phyloP scores from a whole-genome alignment of 768 basidiomycete genomes.

The Boletus speciosus region DNA sequence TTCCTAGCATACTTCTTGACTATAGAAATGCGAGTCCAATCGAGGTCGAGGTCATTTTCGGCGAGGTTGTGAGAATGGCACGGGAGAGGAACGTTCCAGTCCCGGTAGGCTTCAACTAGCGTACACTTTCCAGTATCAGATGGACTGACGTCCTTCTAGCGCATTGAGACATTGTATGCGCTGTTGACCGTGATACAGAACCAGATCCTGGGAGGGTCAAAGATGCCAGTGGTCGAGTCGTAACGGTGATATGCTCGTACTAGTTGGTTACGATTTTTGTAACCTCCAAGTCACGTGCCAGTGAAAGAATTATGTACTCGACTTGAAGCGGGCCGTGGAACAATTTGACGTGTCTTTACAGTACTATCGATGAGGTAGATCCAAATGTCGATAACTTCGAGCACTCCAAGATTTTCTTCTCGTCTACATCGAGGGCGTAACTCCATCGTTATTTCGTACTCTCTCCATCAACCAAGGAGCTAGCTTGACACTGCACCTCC shows the following conservation, averaged over 20 bases:
- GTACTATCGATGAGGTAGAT: not conserved
- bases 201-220: constrained; percentile 45
- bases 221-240: not conserved
- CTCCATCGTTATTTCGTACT: not conserved
- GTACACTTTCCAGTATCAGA: not conserved
- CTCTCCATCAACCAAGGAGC: not conserved
- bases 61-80: constrained; percentile 40
- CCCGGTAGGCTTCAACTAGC: constrained; percentile 5
- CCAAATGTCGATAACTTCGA: not conserved
- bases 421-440: not conserved
- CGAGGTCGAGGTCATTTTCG: constrained; percentile 65
- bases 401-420: not conserved
- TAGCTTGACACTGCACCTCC: not conserved
- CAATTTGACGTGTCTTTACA: not conserved
- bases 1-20: constrained; percentile 64
- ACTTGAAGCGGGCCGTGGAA: not conserved
- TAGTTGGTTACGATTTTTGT: not conserved
- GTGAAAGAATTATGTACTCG: not conserved
- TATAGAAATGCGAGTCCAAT: constrained; percentile 47
- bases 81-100: constrained; percentile 15
- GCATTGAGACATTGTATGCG: constrained; percentile 60
- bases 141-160: constrained; percentile 31
- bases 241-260: not conserved
- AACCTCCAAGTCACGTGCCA: constrained; percentile 2
- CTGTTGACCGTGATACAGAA: constrained; percentile 59